Conservation (phyloP, 129 eudicot species). For the Artemisia tridentata region DNA sequence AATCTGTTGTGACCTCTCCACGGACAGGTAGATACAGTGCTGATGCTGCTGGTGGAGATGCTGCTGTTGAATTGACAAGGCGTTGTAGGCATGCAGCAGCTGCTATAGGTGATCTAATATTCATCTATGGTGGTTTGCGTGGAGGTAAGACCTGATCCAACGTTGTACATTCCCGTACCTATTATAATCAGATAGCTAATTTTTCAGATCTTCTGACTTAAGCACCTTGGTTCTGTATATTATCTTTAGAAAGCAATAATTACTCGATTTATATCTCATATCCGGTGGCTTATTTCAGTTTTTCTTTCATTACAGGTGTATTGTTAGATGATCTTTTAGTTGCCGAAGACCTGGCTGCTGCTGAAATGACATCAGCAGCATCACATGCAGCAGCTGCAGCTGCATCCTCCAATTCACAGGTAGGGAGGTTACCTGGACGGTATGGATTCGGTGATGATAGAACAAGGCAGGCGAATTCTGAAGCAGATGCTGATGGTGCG, state of each 20-base stretch:
- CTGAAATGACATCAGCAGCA: slow-evolving; percentile 92
- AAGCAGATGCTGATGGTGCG: slow-evolving; percentile 66
- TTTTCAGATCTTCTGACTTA: not conserved
- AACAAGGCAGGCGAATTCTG: slow-evolving; percentile 45
- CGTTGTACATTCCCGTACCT: not conserved
- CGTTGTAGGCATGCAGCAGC: slow-evolving; percentile 99
- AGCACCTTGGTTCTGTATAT: too few species aligned
- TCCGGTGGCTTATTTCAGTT: slow-evolving; percentile 15
- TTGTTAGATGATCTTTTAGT: slow-evolving; percentile 93
- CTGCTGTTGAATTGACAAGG: slow-evolving; percentile 94
- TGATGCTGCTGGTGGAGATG: slow-evolving; percentile 99
- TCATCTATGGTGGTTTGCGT: slow-evolving; percentile 96
- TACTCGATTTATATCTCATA: not conserved
- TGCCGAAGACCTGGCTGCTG: slow-evolving; percentile 98
- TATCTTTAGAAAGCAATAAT: not conserved
- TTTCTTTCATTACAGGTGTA: slow-evolving; percentile 53
- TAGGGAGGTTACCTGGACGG: slow-evolving; percentile 67
- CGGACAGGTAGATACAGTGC: slow-evolving; percentile 98
- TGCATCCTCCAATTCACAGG: slow-evolving; percentile 68
- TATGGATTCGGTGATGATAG: slow-evolving; percentile 85
- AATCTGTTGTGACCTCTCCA: slow-evolving; percentile 93
- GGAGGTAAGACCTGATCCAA: slow-evolving; percentile 68
- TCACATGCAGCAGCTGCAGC: slow-evolving; percentile 99
- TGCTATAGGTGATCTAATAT: slow-evolving; percentile 93
- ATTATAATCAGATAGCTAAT: not conserved